Evolutionary conservation across 1,284 basidiomycete genomes (phyloP), one percentile per base, ranked within the genome.

Genomic region (Ceratobasidium papillatum): DNA sequence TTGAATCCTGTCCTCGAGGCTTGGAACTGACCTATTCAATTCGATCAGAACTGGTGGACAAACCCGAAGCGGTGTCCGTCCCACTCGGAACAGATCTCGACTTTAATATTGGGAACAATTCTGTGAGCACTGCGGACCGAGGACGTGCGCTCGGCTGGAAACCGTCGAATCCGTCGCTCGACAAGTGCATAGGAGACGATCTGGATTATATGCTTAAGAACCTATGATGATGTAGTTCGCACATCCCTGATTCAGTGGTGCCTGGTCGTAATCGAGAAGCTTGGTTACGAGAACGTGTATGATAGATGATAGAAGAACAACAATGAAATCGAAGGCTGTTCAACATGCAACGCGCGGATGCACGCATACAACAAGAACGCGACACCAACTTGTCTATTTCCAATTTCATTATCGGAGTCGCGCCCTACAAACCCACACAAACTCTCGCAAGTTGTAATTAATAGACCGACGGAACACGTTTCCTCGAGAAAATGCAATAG

Each of bases 361-460:
- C 32, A 38, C 34, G 34, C 19, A 22, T 22, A 51, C 8, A 9
- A 51, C 25, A 4, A 61, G 22, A 47, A 49, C 62, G 43, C 27
- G 43, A 49, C 41, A 49, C 36, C 45, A 64, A 43, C 62, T 56
- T 22, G 45, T 4, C 43, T 27, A 69, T 69, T 69, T 56, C 19
- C 66, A 69, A 69, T 69, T 56, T 69, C 51, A 69, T 69, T 41
- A 69, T 56, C 64, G 38, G 38, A n/a, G 66, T 59, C 66, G 66
- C 27, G 52, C 49, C 36, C 54, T 12, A 69, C 54, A 69, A 41
- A 38, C 41, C n/a, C 52, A 69, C n/a, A 58, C 66, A 69, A 56
- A 14, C 3, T 41, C 30, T 3, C 22, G n/a, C 49, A 27, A 38
- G 17, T 32, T 8, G 14, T 5, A 4, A 58, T 32, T 7, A 3